Evolutionary conservation across 148 eudicot genomes (phyloP), one percentile per base, ranked within the genome.

Genomic region (Rhododendron ferrugineum): DNA sequence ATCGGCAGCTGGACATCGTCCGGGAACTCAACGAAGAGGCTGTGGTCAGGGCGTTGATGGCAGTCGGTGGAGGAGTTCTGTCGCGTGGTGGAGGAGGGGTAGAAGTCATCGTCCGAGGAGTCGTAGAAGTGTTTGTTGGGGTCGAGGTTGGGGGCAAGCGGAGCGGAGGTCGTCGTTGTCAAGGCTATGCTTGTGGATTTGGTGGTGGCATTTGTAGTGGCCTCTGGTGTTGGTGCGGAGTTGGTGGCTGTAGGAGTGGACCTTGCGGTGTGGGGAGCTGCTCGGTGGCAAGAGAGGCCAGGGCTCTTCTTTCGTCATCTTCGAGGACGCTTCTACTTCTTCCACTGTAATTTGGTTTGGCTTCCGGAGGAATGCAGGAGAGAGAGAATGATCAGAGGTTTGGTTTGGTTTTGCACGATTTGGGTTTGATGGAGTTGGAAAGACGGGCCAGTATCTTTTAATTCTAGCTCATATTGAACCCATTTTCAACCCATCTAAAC

Each of bases 171-270:
- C 28, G 32, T 84, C 90, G 6, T 93, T 93, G 77, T 97, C 96
- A 80, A 94, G 95, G 89, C 95, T 92, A 85, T 93, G 97, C 78
- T 94, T 94, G 22, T 96, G 92, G 85, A 85, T 86, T 60, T 90
- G 91, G 81, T 34, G 90, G 73, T 56, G 80, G n/a, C 85, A 86
- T 79, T 88, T 86, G 32, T 84, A 84, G 56, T 89, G 85, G 73
- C 87, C 78, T 49, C 85, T 85, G 83, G 94, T 87, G 81, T 74
- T 92, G 80, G 86, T 88, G 0, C 96, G 93, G 70, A 91, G 86
- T 72, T 91, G 92, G 7, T 91, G 93, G 90, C 91, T 89, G 86
- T 94, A 86, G 10, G 95, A 92, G 10, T 92, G 91, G 0, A 87
- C 79, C 56, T 91, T 92, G 3, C 91, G 93, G 74, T 37, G 86